phyloP scores from a whole-genome alignment of 352 stramenopile genomes.

The Globisporangium recalcitrans region DNA sequence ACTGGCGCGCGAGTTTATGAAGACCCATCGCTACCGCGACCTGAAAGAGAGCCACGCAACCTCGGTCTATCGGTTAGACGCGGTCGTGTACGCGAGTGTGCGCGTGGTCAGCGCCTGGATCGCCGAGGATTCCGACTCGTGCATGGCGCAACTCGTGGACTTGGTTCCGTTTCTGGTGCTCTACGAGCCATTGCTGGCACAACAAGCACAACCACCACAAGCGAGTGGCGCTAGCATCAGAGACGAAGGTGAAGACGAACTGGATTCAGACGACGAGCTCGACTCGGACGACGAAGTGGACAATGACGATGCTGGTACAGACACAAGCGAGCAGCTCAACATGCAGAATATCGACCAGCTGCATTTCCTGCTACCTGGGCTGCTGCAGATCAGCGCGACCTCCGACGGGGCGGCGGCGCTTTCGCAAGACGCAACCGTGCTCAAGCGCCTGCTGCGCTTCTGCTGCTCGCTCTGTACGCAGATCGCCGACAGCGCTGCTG shows the following conservation, averaged over 20 bases:
- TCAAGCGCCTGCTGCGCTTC: slow-evolving; percentile 72
- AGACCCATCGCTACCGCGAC: slow-evolving; percentile 61
- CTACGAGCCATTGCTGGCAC: slow-evolving; percentile 28
- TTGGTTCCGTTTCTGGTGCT: slow-evolving; percentile 78
- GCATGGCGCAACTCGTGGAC: slow-evolving; percentile 57
- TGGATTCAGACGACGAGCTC: slow-evolving; percentile 65
- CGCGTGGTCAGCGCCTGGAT: slow-evolving; percentile 78
- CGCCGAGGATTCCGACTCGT: slow-evolving; percentile 76
- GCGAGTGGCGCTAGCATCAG: neutral
- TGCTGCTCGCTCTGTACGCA: slow-evolving; percentile 58
- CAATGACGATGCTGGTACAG: slow-evolving; percentile 15
- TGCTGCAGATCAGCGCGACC: slow-evolving; percentile 73
- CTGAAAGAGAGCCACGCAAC: slow-evolving; percentile 30
- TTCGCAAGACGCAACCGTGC: slow-evolving; percentile 48
- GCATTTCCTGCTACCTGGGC: slow-evolving; percentile 74
- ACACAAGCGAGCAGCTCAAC: slow-evolving; percentile 26
- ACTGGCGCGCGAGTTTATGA: slow-evolving; percentile 58
- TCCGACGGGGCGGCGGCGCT: slow-evolving; percentile 51
- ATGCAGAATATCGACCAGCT: slow-evolving; percentile 59
- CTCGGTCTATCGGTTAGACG: slow-evolving; percentile 53
- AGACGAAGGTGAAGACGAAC: slow-evolving; percentile 17
- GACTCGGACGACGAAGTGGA: slow-evolving; percentile 74
- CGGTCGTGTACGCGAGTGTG: slow-evolving; percentile 71
- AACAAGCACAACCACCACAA: neutral
- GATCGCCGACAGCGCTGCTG: slow-evolving; percentile 42